Percentiles rank a stretch among this genome's conserved stretches.
Evolutionary conservation across 352 stramenopile species (phyloP).

Genomic region (Phytophthora boehmeriae): DNA sequence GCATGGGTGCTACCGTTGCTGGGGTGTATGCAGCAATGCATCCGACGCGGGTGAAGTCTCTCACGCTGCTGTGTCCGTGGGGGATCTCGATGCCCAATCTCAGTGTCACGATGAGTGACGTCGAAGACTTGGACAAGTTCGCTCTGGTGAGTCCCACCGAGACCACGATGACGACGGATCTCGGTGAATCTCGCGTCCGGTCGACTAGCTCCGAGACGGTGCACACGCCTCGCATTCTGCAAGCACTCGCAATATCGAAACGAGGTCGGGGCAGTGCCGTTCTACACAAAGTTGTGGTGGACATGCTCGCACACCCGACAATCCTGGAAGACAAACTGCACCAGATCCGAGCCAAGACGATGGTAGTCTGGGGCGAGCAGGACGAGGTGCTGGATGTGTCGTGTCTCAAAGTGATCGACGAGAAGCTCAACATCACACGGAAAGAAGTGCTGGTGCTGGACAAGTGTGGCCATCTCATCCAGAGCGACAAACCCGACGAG

Average conservation of each 20-base stretch:
- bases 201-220: conserved; percentile 19
- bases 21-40: conserved; percentile 71
- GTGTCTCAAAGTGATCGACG: conserved; percentile 59
- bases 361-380: conserved; percentile 73
- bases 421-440: conserved; percentile 44
- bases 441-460: conserved; percentile 59
- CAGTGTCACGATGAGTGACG: conserved; percentile 55
- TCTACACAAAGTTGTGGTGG: conserved; percentile 63
- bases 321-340: conserved; percentile 64
- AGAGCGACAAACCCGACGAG: conserved; percentile 57
- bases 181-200: conserved; percentile 29
- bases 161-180: conserved; percentile 44
- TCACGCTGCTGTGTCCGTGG: conserved; percentile 72
- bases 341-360: conserved; percentile 53
- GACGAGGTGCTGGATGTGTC: conserved; percentile 69
- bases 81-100: conserved; percentile 65
- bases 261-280: conserved; percentile 33
- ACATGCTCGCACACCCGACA: conserved; percentile 58
- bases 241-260: conserved; percentile 29
- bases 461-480: conserved; percentile 66
- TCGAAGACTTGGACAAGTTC: conserved; percentile 57
- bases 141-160: conserved; percentile 54
- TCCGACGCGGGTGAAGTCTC: conserved; percentile 53
- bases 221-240: conserved; percentile 37
- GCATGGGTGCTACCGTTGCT: conserved; percentile 74